phyloP scores from a whole-genome alignment of 2,329 filamentous ascomycete species.

The Sporothrix schenckii region DNA sequence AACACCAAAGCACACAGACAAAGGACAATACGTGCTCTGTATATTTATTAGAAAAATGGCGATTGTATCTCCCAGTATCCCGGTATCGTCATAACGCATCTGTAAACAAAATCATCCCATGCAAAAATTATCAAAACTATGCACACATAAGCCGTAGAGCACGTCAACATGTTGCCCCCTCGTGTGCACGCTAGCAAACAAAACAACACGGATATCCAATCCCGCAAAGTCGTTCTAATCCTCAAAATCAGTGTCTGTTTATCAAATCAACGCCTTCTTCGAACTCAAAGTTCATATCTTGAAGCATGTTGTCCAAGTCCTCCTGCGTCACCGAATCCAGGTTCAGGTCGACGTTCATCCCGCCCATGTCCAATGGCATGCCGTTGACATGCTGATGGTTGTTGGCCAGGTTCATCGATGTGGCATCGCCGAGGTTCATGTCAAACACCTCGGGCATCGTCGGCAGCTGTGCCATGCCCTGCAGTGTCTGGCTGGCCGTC shows the following conservation, averaged over 20 bases:
- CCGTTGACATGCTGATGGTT: not conserved
- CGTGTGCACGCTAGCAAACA: constrained; percentile 2
- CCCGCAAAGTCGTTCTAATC: not conserved
- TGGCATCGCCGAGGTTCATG: constrained; percentile 1
- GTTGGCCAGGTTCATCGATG: not conserved
- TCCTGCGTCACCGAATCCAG: constrained; percentile 41
- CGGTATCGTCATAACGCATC: constrained; percentile 1
- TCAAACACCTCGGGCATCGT: constrained; percentile 22
- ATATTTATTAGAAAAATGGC: not conserved
- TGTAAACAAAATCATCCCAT: constrained; percentile 3
- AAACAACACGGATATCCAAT: not conserved
- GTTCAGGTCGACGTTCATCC: constrained; percentile 43
- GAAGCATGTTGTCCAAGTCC: constrained; percentile 48
- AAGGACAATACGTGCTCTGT: not conserved
- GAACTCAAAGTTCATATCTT: constrained; percentile 51
- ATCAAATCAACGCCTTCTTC: constrained; percentile 37
- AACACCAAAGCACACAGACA: not conserved
- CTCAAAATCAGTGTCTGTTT: constrained; percentile 3
- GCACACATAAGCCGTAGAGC: not conserved
- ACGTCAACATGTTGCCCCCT: not conserved
- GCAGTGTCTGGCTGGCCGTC: constrained; percentile 25
- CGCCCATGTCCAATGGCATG: constrained; percentile 23
- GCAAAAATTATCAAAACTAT: constrained; percentile 8
- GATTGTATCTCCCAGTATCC: not conserved
- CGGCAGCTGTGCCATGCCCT: constrained; percentile 28